Percentiles rank a stretch among this genome's conserved stretches.
Evolutionary conservation across 2,329 filamentous ascomycete genomes (phyloP).

Genomic region (Sclerotinia trifoliorum): DNA sequence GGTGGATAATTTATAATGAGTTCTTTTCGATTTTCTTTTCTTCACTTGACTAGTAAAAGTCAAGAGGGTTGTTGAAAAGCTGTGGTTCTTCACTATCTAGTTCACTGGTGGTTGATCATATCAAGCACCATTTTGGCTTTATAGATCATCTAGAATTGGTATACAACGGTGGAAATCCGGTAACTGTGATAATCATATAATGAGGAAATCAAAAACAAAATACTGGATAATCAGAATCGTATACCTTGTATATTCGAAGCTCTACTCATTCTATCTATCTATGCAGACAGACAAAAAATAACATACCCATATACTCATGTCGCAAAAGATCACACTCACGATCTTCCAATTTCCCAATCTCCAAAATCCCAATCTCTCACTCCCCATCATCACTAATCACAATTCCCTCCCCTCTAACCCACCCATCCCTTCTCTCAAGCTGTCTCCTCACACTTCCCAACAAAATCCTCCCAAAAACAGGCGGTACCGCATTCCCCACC

Average conservation of each 20-base stretch:
- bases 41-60: no score
- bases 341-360: no score
- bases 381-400: constrained; percentile 5
- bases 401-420: background rate
- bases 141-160: background rate
- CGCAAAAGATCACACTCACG: background rate
- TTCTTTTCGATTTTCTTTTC: no score
- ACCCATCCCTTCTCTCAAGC: constrained; percentile 25
- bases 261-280: background rate
- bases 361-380: background rate
- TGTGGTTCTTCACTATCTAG: no score
- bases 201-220: background rate
- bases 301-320: background rate
- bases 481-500: constrained; percentile 77
- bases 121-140: background rate
- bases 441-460: constrained; percentile 18
- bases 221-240: no score
- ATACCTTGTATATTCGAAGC: background rate
- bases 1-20: no score
- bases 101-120: background rate
- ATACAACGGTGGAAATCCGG: background rate
- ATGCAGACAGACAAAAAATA: no score
- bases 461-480: constrained; percentile 49
- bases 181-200: background rate
- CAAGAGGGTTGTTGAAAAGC: no score